Base-by-base conservation (phyloP, 768 basidiomycete genomes). In the Suillus clintonianus region DNA sequence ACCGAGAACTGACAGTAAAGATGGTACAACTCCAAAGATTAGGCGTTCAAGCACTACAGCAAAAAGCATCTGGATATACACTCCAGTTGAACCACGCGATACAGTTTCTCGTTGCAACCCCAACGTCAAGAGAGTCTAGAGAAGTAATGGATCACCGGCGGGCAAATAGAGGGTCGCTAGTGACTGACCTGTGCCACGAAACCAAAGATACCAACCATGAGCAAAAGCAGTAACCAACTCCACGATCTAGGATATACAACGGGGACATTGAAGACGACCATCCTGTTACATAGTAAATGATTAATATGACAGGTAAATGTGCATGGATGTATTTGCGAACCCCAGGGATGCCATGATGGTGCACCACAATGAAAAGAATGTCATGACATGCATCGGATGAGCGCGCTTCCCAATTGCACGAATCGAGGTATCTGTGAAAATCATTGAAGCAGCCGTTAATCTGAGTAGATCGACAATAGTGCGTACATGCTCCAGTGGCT, bases 331-430 rank as follows among this genome's bases (percentile, higher is more conserved):
- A 41, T 57, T 19, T 41, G 17, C 56, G 37, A 57, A 72, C 71
- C 48, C 62, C 13, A 59, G 22, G 8, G 50, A 59, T 45, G 65
- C 63, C 7, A 67, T 63, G 30, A 70, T 53, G 9, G 88, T 81
- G 60, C 85, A 88, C 65, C 84, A 79, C 10, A 82, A 73, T 0
- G 89, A 86, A 73, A 90, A 94, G 61, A 85, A 92, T 0, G 82
- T 75, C 68, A 94, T 81, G 2, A 84, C 80, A 71, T 96, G 94
- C 62, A 94, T 73, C 1, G 92, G 81, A 67, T 91, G 89, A 1
- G 92, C 92, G 4, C 89, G 82, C 62, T 84, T 87, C 0, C 94
- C 93, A 43, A 95, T 91, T 1, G 85, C 84, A 11, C 92, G 85
- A 34, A 89, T 82, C 3, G 78, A 72, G 0, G 81, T 81, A 65